A percentile compares a stretch with the other conserved stretches of the same genome.
Evolutionary conservation across 371 early-diverging fungal genomes (phyloP).

Genomic region (Batkoa obscura): DNA sequence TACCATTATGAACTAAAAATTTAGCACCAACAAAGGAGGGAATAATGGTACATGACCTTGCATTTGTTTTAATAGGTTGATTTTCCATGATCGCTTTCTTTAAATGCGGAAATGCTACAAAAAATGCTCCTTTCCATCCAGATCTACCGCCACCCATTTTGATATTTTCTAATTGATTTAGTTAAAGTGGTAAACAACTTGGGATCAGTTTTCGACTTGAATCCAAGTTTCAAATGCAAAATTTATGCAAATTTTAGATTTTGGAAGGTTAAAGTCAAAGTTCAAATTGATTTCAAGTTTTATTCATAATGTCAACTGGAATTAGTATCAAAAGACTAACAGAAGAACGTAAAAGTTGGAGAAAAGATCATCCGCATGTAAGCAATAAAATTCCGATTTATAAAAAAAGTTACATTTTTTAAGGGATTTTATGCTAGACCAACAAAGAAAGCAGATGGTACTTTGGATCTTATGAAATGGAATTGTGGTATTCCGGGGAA

Average conservation of each 20-base stretch:
- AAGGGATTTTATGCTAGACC: conserved; percentile 80
- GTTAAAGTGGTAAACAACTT: too few relatives aligned
- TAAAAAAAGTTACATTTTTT: not conserved
- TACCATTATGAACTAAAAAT: conserved; percentile 91
- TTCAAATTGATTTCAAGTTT: too few relatives aligned
- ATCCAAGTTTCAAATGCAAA: too few relatives aligned
- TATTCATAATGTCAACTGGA: too few relatives aligned
- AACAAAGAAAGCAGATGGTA: conserved; percentile 57
- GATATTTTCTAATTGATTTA: too few relatives aligned
- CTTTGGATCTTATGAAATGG: conserved; percentile 79
- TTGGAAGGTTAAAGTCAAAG: too few relatives aligned
- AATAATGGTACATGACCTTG: conserved; percentile 78
- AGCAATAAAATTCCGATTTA: conserved; percentile 5
- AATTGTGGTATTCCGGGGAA: conserved; percentile 90
- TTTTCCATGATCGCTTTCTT: conserved; percentile 16
- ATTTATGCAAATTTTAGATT: too few relatives aligned
- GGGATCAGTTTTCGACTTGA: too few relatives aligned
- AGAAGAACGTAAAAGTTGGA: conserved; percentile 94
- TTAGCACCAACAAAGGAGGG: conserved; percentile 79
- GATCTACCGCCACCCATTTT: conserved; percentile 26
- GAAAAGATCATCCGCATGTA: conserved; percentile 90
- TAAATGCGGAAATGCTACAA: conserved; percentile 54
- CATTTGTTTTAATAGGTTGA: conserved; percentile 47
- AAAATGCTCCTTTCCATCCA: conserved; percentile 91
- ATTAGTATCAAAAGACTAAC: conserved; percentile 39